These are phyloP conservation scores for Butyriboletus loyo DNA, from an alignment of 768 basidiomycete genomes.

Conservation along the genomic window DNA sequence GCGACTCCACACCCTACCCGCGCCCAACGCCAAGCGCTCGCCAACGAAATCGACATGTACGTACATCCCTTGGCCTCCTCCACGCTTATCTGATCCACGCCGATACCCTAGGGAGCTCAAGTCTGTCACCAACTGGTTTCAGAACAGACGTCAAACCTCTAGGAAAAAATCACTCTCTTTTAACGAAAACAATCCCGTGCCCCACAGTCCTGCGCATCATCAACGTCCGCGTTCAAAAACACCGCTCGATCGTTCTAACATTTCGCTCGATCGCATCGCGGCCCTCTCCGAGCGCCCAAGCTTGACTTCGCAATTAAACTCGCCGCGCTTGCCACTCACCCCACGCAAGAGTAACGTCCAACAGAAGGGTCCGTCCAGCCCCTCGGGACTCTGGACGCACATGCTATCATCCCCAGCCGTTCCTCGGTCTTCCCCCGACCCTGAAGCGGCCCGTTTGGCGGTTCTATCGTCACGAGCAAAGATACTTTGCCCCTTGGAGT, in stretches of 20 bases:
- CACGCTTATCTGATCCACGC: slow-evolving; percentile 4
- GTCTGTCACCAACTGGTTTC: slow-evolving; percentile 78
- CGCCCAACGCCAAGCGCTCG: slow-evolving; percentile 39
- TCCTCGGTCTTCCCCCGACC: slow-evolving; percentile 18
- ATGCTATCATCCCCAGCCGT: slow-evolving; percentile 28
- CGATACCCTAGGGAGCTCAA: slow-evolving; percentile 51
- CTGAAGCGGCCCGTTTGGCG: slow-evolving; percentile 26
- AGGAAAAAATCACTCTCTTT: slow-evolving; percentile 20
- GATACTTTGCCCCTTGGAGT: slow-evolving; percentile 59
- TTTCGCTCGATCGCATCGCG: slow-evolving; percentile 32
- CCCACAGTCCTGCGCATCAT: slow-evolving; percentile 5
- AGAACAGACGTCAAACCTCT: slow-evolving; percentile 67
- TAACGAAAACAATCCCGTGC: slow-evolving; percentile 23
- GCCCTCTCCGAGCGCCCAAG: slow-evolving; percentile 30
- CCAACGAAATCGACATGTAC: slow-evolving; percentile 39
- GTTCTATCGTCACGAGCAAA: slow-evolving; percentile 33
- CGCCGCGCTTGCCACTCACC: slow-evolving; percentile 21
- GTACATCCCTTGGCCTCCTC: background rate
- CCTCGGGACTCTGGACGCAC: slow-evolving; percentile 28
- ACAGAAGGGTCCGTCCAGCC: slow-evolving; percentile 4
- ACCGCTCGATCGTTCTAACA: slow-evolving; percentile 21
- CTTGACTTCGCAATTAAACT: slow-evolving; percentile 7
- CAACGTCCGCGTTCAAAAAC: slow-evolving; percentile 8
- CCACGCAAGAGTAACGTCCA: slow-evolving; percentile 24
- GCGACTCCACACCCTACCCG: slow-evolving; percentile 39